These are phyloP conservation scores for Boletus barrowsii DNA, from an alignment of 768 basidiomycete species.

Conservation along the genomic window DNA sequence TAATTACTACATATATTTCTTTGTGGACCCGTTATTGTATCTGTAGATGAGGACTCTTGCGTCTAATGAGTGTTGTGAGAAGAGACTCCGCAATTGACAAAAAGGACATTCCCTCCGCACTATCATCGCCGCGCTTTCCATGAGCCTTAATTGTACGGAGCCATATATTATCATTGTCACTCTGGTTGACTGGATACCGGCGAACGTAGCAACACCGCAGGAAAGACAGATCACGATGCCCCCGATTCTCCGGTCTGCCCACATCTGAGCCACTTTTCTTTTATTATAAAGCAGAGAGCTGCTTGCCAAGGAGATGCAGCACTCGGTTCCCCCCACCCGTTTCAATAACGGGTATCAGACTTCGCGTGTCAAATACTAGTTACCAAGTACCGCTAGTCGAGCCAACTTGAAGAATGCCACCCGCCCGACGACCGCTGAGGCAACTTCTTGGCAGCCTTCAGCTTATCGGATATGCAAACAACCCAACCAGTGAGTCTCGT, in stretches of 20 bases:
- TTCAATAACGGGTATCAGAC: not conserved
- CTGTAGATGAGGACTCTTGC: not conserved
- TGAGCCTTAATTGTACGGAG: not conserved
- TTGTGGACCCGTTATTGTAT: not conserved
- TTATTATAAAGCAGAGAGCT: slow-evolving; percentile 10
- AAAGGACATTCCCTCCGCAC: not conserved
- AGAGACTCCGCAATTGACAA: not conserved
- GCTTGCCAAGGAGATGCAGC: not conserved
- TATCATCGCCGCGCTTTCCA: slow-evolving; percentile 1
- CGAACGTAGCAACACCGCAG: not conserved
- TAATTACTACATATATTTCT: not conserved
- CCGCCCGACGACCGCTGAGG: slow-evolving; percentile 14
- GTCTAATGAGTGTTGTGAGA: too few relatives aligned
- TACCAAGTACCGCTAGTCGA: not conserved
- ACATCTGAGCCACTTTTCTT: not conserved
- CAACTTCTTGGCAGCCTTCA: slow-evolving; percentile 20
- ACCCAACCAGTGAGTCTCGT: slow-evolving; percentile 22
- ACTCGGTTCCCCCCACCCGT: not conserved
- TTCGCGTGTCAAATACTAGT: not conserved
- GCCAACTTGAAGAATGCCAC: slow-evolving; percentile 16
- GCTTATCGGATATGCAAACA: slow-evolving; percentile 21
- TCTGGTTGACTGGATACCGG: slow-evolving; percentile 6
- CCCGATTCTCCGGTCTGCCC: not conserved
- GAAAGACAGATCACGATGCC: not conserved
- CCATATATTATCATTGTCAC: slow-evolving; percentile 8